Conservation (phyloP, 2,329 filamentous ascomycete genomes). For the Penicillium crustosum region DNA sequence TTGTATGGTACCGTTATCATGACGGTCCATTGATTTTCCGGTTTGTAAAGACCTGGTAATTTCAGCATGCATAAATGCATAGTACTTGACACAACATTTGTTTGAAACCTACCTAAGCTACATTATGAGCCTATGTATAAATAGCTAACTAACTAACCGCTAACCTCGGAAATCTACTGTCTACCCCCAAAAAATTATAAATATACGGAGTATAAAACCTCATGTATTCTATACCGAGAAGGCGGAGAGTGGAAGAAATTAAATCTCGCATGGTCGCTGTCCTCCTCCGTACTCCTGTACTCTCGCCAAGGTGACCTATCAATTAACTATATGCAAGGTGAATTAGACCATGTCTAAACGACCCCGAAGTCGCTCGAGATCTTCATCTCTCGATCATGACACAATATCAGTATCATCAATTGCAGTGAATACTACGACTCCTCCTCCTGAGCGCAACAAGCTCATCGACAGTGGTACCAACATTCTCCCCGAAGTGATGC, state of each 20-base stretch:
- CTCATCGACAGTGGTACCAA: slow-evolving; percentile 59
- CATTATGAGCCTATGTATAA: background rate
- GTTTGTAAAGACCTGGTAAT: no score
- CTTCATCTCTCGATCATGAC: slow-evolving; percentile 39
- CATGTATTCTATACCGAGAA: background rate
- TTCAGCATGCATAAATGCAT: no score
- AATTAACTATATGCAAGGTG: slow-evolving; percentile 15
- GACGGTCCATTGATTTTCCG: no score
- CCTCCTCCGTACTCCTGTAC: slow-evolving; percentile 7
- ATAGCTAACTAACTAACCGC: background rate
- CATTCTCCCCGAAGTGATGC: slow-evolving; percentile 58
- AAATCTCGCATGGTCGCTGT: slow-evolving; percentile 4
- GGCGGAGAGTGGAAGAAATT: background rate
- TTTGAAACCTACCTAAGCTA: background rate
- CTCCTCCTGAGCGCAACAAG: slow-evolving; percentile 48
- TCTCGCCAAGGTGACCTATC: slow-evolving; percentile 25
- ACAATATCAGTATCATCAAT: slow-evolving; percentile 29
- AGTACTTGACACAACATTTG: no score
- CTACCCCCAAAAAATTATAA: background rate
- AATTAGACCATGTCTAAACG: slow-evolving; percentile 58
- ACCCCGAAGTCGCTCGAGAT: slow-evolving; percentile 53
- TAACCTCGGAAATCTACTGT: background rate
- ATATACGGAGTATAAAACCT: background rate
- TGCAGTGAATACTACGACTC: slow-evolving; percentile 23
- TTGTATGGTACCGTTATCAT: no score